A percentile compares a stretch with the other conserved stretches of the same genome.
phyloP scores from a whole-genome alignment of 768 basidiomycete genomes.

The Termitomyces sp. region DNA sequence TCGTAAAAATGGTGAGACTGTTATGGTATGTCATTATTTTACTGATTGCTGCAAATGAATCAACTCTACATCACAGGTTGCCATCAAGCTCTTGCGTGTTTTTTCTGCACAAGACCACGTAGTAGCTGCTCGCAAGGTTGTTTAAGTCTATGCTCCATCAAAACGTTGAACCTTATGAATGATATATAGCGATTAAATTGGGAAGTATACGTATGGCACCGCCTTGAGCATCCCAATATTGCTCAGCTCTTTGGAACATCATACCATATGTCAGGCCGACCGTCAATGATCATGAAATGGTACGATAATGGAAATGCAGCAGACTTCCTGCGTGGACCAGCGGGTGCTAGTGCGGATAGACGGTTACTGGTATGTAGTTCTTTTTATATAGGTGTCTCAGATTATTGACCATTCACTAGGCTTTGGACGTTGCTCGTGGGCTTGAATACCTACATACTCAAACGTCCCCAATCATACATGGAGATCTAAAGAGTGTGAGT shows the following conservation, averaged over 20 bases:
- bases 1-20: constrained; percentile 5
- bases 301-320: constrained; percentile 41
- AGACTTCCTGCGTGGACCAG: constrained; percentile 30
- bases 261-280: constrained; percentile 30
- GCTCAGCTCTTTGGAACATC: constrained; percentile 42
- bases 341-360: neutral
- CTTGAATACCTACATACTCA: constrained; percentile 37
- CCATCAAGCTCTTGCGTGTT: constrained; percentile 40
- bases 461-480: constrained; percentile 28
- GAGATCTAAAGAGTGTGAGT: constrained; percentile 24
- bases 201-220: constrained; percentile 43
- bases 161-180: neutral
- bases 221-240: constrained; percentile 42
- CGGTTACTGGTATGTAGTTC: neutral
- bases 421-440: constrained; percentile 38
- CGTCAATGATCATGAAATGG: constrained; percentile 41
- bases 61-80: constrained; percentile 27
- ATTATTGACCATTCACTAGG: constrained; percentile 18
- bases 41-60: neutral
- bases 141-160: neutral
- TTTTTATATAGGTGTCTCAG: neutral
- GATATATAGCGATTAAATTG: constrained; percentile 35
- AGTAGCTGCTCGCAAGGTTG: constrained; percentile 31
- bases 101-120: constrained; percentile 24
- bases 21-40: constrained; percentile 3